Evolutionary conservation across 805 yeast species (phyloP), one percentile per base, ranked within the genome.

Genomic region (Kluyveromyces aestuarii): DNA sequence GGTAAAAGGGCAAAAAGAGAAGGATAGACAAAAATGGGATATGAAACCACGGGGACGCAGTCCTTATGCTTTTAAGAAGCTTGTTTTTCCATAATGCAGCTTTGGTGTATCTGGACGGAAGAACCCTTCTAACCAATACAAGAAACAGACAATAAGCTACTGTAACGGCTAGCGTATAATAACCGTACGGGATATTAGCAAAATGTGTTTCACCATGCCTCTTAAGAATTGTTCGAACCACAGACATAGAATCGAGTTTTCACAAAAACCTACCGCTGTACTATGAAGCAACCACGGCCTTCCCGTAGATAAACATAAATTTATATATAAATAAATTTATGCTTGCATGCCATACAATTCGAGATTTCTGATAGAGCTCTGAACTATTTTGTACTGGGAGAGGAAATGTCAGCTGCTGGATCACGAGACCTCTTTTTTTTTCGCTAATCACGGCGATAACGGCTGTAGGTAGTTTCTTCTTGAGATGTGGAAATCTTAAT

Each of bases 111-210:
- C 79, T 73, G 30, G 61, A 58, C 25, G 64, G 53, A 50, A 72
- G 68, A 10, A 63, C 50, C 36, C 57, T 57, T 38, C 73, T 60
- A 13, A 72, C 52, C 1, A 64, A 42, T n/a, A 61, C 61, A 11
- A 78, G 56, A 21, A 63, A 57, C 0, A 62, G 25, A 0, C 77
- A 49, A 51, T 79, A 77, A 0, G 69, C 41, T 0, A 72, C 43
- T 1, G 81, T 67, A 3, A 77, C 48, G 1, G 67, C 56, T 7
- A 82, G 60, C 0, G 80, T 61, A 11, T 73, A 55, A 55, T 79
- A 77, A 0, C 91, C 93, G 57, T 77, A 84, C 44, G 75, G 74
- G 42, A 81, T 56, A 58, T 84, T 84, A 40, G 75, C 75, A 48
- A 55, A 71, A 58, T 84, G 89, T 37, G 72, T 73, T 25, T 62